Evolutionary conservation across 2,329 filamentous ascomycete genomes (phyloP), one percentile per base, ranked within the genome.

Genomic region (Sclerotinia sclerotiorum): DNA sequence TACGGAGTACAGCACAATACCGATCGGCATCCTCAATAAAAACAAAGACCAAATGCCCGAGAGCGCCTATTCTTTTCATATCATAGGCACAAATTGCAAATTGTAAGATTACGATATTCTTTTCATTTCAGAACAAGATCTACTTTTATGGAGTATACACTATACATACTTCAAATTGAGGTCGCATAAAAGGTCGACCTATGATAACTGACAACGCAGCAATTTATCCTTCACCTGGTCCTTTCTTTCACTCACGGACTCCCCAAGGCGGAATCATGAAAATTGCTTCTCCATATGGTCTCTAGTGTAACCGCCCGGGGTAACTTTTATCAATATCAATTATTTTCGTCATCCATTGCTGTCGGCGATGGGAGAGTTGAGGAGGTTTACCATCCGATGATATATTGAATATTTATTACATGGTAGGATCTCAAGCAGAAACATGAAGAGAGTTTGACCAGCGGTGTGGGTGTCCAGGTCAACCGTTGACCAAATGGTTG

Each of bases 381-480:
- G 51, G 44, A 52, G 5, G 21, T 51, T 42, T 24, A 44, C 32
- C 44, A 6, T 39, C 19, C 24, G 42, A 46, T 46, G 39, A 27
- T 39, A 58, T 35, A 44, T 65, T 35, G 63, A 21, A 35, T 35
- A 27, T 35, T 17, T n/a, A 27, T 35, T 17, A 6, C 35, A 49
- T 13, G 27, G 29, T 49, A 67, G 24, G 65, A 32, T 49, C n/a
- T 27, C 54, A 42, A 39, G 52, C n/a, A 44, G 32, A 51, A 49
- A 67, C 55, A 42, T 10, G 27, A 42, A 32, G 54, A 56, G 55
- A 61, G n/a, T 35, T 15, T 63, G 46, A 51, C 29, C 60, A 52
- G 65, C 65, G 65, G 65, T 67, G 65, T 67, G 65, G 32, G 65
- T 67, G 65, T 67, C 65, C 65, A 67, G 65, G 65, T 62, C 65